These are phyloP conservation scores for Fusarium sp. DNA, from an alignment of 2,329 filamentous ascomycete species.

Conservation along the genomic window DNA sequence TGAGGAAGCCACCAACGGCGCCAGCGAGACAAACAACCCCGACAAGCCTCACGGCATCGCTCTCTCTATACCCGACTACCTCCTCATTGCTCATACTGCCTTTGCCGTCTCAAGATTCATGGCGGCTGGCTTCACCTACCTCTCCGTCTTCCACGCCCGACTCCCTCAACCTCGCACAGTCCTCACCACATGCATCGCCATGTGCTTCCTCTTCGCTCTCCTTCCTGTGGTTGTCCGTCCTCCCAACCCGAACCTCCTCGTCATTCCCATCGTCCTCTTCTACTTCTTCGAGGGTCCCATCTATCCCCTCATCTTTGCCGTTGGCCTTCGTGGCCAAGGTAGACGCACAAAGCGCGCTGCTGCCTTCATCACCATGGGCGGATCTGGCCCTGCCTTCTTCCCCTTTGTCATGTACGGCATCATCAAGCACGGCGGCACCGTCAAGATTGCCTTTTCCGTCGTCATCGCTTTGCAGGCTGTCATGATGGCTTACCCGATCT, in stretches of 20 bases:
- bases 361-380: constrained; percentile 81
- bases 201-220: constrained; percentile 69
- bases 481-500: constrained; percentile 61
- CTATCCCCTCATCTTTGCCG: constrained; percentile 84
- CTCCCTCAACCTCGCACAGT: constrained; percentile 77
- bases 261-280: constrained; percentile 74
- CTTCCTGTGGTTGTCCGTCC: constrained; percentile 60
- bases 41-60: constrained; percentile 58
- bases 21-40: constrained; percentile 46
- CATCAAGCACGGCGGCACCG: constrained; percentile 67
- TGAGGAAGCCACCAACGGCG: constrained; percentile 36
- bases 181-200: constrained; percentile 69
- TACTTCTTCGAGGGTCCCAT: constrained; percentile 86
- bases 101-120: constrained; percentile 82
- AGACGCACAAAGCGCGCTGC: constrained; percentile 83
- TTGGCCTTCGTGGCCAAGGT: constrained; percentile 83
- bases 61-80: constrained; percentile 71
- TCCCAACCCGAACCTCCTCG: constrained; percentile 60
- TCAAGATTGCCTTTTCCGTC: constrained; percentile 73
- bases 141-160: constrained; percentile 59
- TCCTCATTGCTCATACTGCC: constrained; percentile 77
- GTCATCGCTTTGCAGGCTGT: constrained; percentile 65
- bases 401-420: constrained; percentile 80
- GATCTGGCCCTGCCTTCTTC: constrained; percentile 78
- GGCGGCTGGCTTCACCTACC: constrained; percentile 72